Evolutionary conservation across 75 land plant genomes (phyloP), one percentile per base, ranked within the genome.

Genomic region (Cryptomeria japonica): DNA sequence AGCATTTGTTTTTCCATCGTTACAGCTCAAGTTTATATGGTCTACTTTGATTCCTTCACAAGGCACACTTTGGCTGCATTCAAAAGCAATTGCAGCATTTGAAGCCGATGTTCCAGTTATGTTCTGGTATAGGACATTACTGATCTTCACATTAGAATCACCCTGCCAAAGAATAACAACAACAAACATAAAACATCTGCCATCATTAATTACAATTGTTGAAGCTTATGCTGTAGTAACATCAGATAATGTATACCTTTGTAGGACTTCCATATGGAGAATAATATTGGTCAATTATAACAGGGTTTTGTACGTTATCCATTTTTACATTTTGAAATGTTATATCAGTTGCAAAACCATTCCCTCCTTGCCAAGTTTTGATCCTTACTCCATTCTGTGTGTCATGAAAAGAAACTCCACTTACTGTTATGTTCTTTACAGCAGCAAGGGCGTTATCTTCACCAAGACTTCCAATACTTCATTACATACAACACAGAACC

Each of bases 91-190:
- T 31, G 95, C 94, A 44, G 88, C 88, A 42, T 88, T 86, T 38
- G 92, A 89, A 19, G 96, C 91, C n/a, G 96, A 93, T n/a, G 94
- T 87, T 6, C 96, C 96, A 7, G 87, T 89, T 75, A 95, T 90
- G 88, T 92, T 91, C 72, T 80, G 73, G 87, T 93, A 93, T 13
- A 86, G 84, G 15, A 95, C 89, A 1, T 90, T 91, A 51, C 92
- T 94, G n/a, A 95, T 83, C 84, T 88, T 90, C 38, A 95, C 88
- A 5, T 91, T 93, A 22, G 94, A 95, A 14, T 84, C 86, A 90
- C 37, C 77, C 37, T 73, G 77, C 37, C 2, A 73, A 73, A 11
- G 0, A 6, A 64, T 25, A 25, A 34, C 37, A 55, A 58, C 22
- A 58, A 56, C 22, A 56, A 0, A 19, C 22, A 22, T 64, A 22